Evolutionary conservation across 208 protist genomes (phyloP), one percentile per base, ranked within the genome.

Genomic region (Vickermania ingenoplastis): DNA sequence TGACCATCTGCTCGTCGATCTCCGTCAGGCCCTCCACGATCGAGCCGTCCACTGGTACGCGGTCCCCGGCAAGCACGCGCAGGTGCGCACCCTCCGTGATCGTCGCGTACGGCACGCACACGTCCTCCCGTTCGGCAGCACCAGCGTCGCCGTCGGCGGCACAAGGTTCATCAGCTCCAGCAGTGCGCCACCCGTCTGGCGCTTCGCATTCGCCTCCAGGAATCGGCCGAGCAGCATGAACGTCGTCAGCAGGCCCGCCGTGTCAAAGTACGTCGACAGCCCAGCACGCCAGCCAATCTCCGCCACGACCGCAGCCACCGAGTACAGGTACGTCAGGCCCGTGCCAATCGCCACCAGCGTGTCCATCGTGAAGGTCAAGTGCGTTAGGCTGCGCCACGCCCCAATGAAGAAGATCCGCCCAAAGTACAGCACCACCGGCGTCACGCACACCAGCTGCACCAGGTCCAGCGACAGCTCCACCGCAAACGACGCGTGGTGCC

Each of bases 221-320:
- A 87, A 98, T 61, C 95, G 91, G 1, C 97, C 97, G 1, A 99
- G 78, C 53, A 98, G 79, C 77, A 99, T 96, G 61, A 99, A 97
- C 5, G 88, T 86, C 2, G 97, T 91, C 3, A 98, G 73, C 69
- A 96, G 88, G 25, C 86, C 91, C 0, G 90, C 85, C 2, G 97
- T 97, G 65, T 99, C 96, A 67, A 98, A 99, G 65, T 97, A 98
- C 14, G 67, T 81, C 41, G 66, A 73, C 11, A 17, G 17, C 1
- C 62, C 30, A 0, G 64, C 61, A 53, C 30, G 51, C 53, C 87
- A 31, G 24, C 50, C 73, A n/a, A 85, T 7, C 24, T 74, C 21
- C 58, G 73, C 75, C 21, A 69, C 77, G 24, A 79, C 52, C 29
- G 75, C 57, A n/a, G n/a, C n/a, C n/a, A n/a, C n/a, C 21, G 89